A percentile compares a stretch with the other conserved stretches of the same genome.
phyloP scores from a whole-genome alignment of 2,329 filamentous ascomycete species.

The Blastomyces silverae region DNA sequence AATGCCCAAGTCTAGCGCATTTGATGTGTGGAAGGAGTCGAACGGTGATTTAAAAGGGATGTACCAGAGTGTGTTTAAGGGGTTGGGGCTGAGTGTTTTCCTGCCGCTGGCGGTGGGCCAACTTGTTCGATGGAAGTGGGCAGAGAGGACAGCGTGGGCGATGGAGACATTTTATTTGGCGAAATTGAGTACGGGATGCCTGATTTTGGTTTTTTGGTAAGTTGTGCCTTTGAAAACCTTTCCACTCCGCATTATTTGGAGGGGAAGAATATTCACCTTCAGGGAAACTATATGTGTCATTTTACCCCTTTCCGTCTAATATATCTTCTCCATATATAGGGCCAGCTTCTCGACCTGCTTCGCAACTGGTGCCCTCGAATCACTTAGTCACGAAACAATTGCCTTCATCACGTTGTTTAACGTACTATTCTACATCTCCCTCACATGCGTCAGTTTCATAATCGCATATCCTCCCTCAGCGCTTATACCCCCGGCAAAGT shows the following conservation, averaged over 20 bases:
- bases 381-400: constrained; percentile 54
- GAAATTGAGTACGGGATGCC: constrained; percentile 41
- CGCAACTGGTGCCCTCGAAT: constrained; percentile 54
- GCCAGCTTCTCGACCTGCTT: constrained; percentile 46
- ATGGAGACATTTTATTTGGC: constrained; percentile 50
- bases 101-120: constrained; percentile 59
- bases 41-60: constrained; percentile 52
- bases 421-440: constrained; percentile 56
- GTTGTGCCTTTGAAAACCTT: constrained; percentile 14
- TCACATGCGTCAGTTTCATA: constrained; percentile 53
- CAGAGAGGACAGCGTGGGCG: constrained; percentile 35
- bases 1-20: constrained; percentile 41
- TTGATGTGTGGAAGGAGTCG: constrained; percentile 40
- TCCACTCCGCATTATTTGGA: background rate
- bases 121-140: constrained; percentile 50
- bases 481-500: constrained; percentile 16
- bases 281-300: background rate
- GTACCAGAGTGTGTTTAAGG: constrained; percentile 61
- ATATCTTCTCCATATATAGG: constrained; percentile 46
- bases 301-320: constrained; percentile 1
- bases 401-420: constrained; percentile 63
- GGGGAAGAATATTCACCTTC: background rate
- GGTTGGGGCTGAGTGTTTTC: constrained; percentile 61
- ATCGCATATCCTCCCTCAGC: constrained; percentile 39
- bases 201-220: constrained; percentile 53